Conservation (phyloP, 2,329 filamentous ascomycete species). For the Neopestalotiopsis sp. region DNA sequence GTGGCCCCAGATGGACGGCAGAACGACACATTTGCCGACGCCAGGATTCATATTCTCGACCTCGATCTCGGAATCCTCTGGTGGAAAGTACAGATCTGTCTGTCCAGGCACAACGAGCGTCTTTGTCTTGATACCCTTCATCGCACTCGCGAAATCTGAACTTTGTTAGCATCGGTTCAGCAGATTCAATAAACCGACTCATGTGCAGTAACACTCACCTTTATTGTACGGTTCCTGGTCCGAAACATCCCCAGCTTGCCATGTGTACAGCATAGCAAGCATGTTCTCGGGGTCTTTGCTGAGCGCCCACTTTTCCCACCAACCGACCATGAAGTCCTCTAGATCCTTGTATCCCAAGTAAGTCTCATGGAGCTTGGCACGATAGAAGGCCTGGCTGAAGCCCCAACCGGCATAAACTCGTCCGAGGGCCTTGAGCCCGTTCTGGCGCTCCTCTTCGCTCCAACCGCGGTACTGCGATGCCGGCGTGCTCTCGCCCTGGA, state of each 20-base stretch:
- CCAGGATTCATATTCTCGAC: slow-evolving; percentile 53
- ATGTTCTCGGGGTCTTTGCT: slow-evolving; percentile 79
- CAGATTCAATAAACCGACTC: background rate
- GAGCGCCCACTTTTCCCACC: slow-evolving; percentile 78
- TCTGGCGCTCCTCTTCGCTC: slow-evolving; percentile 55
- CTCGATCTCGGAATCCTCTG: slow-evolving; percentile 79
- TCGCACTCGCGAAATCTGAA: slow-evolving; percentile 63
- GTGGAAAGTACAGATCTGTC: slow-evolving; percentile 82
- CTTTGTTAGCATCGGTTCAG: background rate
- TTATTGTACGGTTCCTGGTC: slow-evolving; percentile 71
- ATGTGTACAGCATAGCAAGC: slow-evolving; percentile 76
- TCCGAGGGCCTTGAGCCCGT: slow-evolving; percentile 68
- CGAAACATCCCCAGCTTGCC: slow-evolving; percentile 77
- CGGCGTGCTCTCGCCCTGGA: slow-evolving; percentile 46
- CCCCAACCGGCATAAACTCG: slow-evolving; percentile 83
- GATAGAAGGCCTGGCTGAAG: slow-evolving; percentile 79
- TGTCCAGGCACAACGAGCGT: slow-evolving; percentile 72
- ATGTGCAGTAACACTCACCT: slow-evolving; percentile 15
- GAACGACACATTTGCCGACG: slow-evolving; percentile 39
- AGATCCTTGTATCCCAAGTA: slow-evolving; percentile 68
- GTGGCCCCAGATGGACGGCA: slow-evolving; percentile 49
- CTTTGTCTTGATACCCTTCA: slow-evolving; percentile 74
- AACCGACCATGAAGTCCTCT: slow-evolving; percentile 75
- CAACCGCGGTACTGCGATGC: slow-evolving; percentile 49
- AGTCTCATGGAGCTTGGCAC: slow-evolving; percentile 70